Evolutionary conservation across 2,329 filamentous ascomycete genomes (phyloP), one percentile per base, ranked within the genome.

Genomic region (Aspergillus arachidicola): DNA sequence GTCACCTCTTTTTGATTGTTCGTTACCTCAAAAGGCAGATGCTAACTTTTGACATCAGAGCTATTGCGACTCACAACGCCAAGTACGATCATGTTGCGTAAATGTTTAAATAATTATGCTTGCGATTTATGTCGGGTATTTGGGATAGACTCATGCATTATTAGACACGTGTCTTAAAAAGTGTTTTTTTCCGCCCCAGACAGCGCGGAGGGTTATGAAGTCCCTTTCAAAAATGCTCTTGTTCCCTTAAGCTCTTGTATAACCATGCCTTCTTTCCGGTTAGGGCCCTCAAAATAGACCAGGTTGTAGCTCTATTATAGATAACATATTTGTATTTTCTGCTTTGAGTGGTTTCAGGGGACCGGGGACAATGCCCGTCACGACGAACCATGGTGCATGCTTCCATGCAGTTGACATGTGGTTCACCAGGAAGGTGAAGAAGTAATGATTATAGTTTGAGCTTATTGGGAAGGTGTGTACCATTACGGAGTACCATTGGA

Each of bases 21-120:
- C 19, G n/a, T 23, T 32, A 11, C 57, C 38, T 46, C 9, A 11
- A 7, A 7, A 21, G 19, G 43, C 48, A 21, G 12, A 41, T 48
- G 59, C 64, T 69, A 46, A 69, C 50, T 23, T 30, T 6, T 30
- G 32, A 58, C 26, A 63, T 26, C 72, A 92, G 91, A 80, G 91
- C 92, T 65, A 94, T 95, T 76, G 76, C 88, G 61, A 91, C 85
- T 54, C 92, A 94, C 81, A 83, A 89, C 78, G 86, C 86, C 70
- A 93, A 93, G 81, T 94, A 94, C 75, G 81, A 89, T 19, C 74
- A 78, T 71, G 79, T 80, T 61, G 72, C 69, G 69, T 79, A 75
- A 73, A 73, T 60, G 51, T 58, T 66, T 60, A 61, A 38, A 48
- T 64, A 61, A 63, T 63, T 41, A 26, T 51, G 62, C 30, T 57